These are phyloP conservation scores for Coemansia asiatica DNA, from an alignment of 192 early-diverging fungal species.

Conservation along the genomic window DNA sequence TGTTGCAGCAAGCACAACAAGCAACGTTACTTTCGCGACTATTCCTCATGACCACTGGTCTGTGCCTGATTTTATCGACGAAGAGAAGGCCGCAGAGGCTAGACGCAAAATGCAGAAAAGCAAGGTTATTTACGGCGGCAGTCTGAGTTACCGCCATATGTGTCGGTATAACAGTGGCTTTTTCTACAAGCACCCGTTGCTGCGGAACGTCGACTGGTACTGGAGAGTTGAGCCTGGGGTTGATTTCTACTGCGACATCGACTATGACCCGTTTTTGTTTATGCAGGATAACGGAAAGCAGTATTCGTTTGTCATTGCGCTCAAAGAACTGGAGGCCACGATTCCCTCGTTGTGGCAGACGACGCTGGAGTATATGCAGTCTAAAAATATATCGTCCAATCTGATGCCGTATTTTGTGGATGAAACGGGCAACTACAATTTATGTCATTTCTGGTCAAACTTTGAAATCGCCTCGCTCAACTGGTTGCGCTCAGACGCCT, in stretches of 20 bases:
- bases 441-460: constrained; percentile 81
- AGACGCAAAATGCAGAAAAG: constrained; percentile 62
- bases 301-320: constrained; percentile 66
- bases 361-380: constrained; percentile 43
- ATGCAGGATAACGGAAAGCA: constrained; percentile 73
- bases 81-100: constrained; percentile 14
- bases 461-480: constrained; percentile 75
- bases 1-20: constrained; percentile 48
- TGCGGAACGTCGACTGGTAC: constrained; percentile 75
- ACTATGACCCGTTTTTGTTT: constrained; percentile 80
- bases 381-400: constrained; percentile 30
- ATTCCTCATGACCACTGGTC: constrained; percentile 58
- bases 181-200: constrained; percentile 67
- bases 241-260: constrained; percentile 75
- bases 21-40: constrained; percentile 58
- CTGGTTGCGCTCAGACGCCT: constrained; percentile 60
- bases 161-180: constrained; percentile 66
- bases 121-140: constrained; percentile 70
- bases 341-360: constrained; percentile 60
- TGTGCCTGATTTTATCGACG: constrained; percentile 55
- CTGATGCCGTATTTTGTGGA: constrained; percentile 44
- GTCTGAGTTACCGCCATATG: constrained; percentile 85
- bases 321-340: constrained; percentile 57
- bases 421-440: constrained; percentile 56
- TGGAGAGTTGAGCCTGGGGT: constrained; percentile 90